Evolutionary conservation across 2,329 filamentous ascomycete species (phyloP).

Genomic region (Talaromyces sp.): DNA sequence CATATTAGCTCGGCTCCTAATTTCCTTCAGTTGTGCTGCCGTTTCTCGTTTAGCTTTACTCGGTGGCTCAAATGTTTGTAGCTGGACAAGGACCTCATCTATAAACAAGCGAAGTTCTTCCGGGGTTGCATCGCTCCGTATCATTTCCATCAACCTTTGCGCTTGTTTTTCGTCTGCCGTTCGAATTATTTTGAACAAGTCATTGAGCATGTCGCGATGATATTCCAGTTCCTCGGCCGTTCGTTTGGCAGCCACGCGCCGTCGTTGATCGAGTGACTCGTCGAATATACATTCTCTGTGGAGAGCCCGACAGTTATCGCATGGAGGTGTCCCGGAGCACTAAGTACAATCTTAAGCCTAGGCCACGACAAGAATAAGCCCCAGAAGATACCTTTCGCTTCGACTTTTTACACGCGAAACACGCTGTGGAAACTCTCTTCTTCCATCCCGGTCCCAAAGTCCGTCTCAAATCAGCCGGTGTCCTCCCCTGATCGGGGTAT

Average conservation of each 20-base stretch:
- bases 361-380: not conserved
- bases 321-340: constrained; percentile 39
- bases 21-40: constrained; percentile 27
- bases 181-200: constrained; percentile 35
- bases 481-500: constrained; percentile 13
- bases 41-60: constrained; percentile 21
- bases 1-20: constrained; percentile 28
- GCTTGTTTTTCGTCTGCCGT: constrained; percentile 31
- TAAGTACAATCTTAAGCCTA: constrained; percentile 16
- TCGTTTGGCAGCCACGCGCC: constrained; percentile 39
- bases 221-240: constrained; percentile 40
- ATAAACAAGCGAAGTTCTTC: constrained; percentile 38
- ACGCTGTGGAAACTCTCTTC: constrained; percentile 40
- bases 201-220: constrained; percentile 38
- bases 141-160: constrained; percentile 31
- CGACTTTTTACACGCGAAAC: constrained; percentile 40
- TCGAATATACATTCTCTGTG: constrained; percentile 52
- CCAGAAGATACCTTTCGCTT: constrained; percentile 34
- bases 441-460: constrained; percentile 25
- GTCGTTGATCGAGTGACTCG: constrained; percentile 55
- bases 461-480: constrained; percentile 13
- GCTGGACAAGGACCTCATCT: constrained; percentile 26
- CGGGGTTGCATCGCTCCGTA: constrained; percentile 32
- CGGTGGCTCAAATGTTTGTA: constrained; percentile 18
- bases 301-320: constrained; percentile 37